Evolutionary conservation across 805 yeast genomes (phyloP).

Genomic region (Spathaspora sp.): DNA sequence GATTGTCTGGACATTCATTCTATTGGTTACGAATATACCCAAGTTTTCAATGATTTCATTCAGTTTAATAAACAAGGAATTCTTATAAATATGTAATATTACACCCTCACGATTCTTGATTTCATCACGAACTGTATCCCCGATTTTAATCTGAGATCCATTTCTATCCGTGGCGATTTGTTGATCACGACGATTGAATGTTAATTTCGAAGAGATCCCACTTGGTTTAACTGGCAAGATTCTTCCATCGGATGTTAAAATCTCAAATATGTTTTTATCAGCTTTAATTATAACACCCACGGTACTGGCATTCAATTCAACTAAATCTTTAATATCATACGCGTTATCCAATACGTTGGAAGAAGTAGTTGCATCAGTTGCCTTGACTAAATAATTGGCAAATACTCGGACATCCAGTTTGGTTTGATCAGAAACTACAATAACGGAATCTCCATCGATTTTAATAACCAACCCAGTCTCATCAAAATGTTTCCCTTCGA

Average conservation of each 20-base stretch:
- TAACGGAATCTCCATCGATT: constrained; percentile 79
- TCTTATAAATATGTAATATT: constrained; percentile 81
- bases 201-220: constrained; percentile 76
- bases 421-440: constrained; percentile 85
- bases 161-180: constrained; percentile 81
- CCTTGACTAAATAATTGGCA: constrained; percentile 84
- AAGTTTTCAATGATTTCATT: constrained; percentile 78
- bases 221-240: constrained; percentile 68
- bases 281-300: constrained; percentile 90
- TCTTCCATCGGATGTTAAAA: constrained; percentile 80
- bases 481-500: constrained; percentile 86
- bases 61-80: constrained; percentile 73
- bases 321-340: constrained; percentile 85
- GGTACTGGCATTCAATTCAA: constrained; percentile 77
- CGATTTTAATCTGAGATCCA: constrained; percentile 82
- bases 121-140: constrained; percentile 93
- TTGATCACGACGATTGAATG: constrained; percentile 52
- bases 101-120: constrained; percentile 72
- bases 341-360: constrained; percentile 65
- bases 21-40: constrained; percentile 83
- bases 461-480: constrained; percentile 93
- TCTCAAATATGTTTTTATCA: constrained; percentile 80
- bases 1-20: constrained; percentile 74
- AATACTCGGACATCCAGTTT: constrained; percentile 87
- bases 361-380: constrained; percentile 71